Base-by-base conservation (phyloP, 768 basidiomycete species). In the Suillus decipiens region DNA sequence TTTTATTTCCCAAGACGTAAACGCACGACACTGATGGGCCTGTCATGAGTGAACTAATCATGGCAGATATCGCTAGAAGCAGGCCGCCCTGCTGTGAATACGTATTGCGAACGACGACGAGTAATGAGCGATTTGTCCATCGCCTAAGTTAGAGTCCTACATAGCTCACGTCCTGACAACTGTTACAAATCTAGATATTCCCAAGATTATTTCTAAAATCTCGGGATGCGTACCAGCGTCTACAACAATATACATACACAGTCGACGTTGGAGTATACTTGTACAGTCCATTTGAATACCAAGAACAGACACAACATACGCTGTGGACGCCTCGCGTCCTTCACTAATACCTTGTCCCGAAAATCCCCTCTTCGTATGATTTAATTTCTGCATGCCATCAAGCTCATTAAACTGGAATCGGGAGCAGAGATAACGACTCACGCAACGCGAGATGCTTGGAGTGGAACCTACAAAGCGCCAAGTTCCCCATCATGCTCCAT, bases 361-460 rank as follows among this genome's bases (percentile, higher is more conserved):
- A 79, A 34, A 86, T 7, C 0, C 79, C 79, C 64, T 85, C 84
- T 63, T 89, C 83, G 33, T 82, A 82, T 0, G 88, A 89, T 70
- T 89, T 89, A 70, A 90, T 89, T 75, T 90, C 89, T 89, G 70
- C 54, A 51, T 24, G 17, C 36, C 2, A 50, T 14, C 28, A 54
- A 17, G 43, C 28, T 62, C 31, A 15, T 36, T 34, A 28, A 12
- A 39, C 5, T 9, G n/a, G 59, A 33, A 5, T 43, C 51, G 6
- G 34, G 48, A 60, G n/a, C 11, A 9, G 51, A 43, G 6, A 53
- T 56, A 33, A 36, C 5, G 5, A 83, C 87, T 69, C 69, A 89
- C 87, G 87, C 54, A 89, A 76, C 0, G 86, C 88, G 42, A 89
- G 58, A 67, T 86, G 86, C 62, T 84, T 88, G 6, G 89, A 89